Conservation (phyloP, 129 eudicot species). For the Deinandra increscens region DNA sequence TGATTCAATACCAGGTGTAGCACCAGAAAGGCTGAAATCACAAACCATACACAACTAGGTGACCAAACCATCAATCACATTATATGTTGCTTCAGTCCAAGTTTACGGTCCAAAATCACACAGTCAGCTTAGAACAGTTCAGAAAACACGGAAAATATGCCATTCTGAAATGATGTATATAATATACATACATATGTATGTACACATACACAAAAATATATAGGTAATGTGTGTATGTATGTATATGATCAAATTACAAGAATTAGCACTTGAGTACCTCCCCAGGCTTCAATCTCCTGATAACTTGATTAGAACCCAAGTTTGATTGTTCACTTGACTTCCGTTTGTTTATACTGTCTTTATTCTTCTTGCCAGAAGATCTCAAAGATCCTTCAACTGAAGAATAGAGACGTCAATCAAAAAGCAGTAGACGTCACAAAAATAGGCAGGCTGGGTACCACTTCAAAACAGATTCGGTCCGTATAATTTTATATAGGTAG, state of each 20-base stretch:
- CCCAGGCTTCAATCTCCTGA: constrained; percentile 24
- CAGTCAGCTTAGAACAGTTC: background rate
- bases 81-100: background rate
- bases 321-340: constrained; percentile 14
- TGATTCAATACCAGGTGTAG: background rate
- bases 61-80: background rate
- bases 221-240: background rate
- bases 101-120: background rate
- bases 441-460: background rate
- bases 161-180: background rate
- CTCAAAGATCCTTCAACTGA: constrained; percentile 81
- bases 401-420: background rate
- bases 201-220: background rate
- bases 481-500: background rate
- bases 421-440: background rate
- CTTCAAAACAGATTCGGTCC: background rate
- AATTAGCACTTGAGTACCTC: constrained; percentile 30
- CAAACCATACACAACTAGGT: background rate
- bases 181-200: background rate
- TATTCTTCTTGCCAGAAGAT: constrained; percentile 66
- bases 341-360: constrained; percentile 20
- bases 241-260: constrained; percentile 11
- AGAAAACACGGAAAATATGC: background rate
- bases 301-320: constrained; percentile 22
- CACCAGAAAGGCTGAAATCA: background rate